Conservation (phyloP, 2,329 filamentous ascomycete species). For the Coniella vitis region DNA sequence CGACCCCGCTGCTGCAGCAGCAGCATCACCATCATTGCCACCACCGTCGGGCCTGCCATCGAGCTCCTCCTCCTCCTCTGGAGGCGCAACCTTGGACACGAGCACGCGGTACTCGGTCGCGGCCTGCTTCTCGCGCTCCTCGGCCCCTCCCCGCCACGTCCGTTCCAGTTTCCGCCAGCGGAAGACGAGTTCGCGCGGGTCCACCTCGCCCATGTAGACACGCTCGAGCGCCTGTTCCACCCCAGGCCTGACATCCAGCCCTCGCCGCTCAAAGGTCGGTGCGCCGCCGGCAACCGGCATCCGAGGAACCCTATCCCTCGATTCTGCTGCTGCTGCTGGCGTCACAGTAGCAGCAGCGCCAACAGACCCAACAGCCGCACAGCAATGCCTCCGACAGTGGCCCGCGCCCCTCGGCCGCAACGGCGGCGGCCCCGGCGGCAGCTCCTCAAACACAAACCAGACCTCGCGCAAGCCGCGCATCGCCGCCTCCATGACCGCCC, state of each 20-base stretch:
- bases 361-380: too few species aligned
- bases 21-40: too few species aligned
- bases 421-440: too few species aligned
- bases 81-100: background rate
- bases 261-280: background rate
- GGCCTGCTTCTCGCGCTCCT: background rate
- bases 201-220: constrained; percentile 3
- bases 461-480: constrained; percentile 14
- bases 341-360: too few species aligned
- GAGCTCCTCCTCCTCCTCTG: background rate
- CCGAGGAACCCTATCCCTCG: too few species aligned
- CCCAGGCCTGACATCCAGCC: background rate
- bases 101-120: constrained; percentile 5
- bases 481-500: constrained; percentile 13
- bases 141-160: background rate
- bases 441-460: constrained; percentile 4
- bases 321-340: too few species aligned
- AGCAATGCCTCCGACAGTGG: too few species aligned
- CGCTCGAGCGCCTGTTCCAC: background rate
- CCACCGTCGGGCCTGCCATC: background rate
- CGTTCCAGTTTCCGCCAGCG: constrained; percentile 8
- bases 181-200: constrained; percentile 10
- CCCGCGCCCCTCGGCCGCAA: too few species aligned
- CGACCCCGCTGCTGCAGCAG: too few species aligned
- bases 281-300: background rate